These are phyloP conservation scores for Dalbergia cultrata DNA, from an alignment of 306 rosid species.

Conservation along the genomic window DNA sequence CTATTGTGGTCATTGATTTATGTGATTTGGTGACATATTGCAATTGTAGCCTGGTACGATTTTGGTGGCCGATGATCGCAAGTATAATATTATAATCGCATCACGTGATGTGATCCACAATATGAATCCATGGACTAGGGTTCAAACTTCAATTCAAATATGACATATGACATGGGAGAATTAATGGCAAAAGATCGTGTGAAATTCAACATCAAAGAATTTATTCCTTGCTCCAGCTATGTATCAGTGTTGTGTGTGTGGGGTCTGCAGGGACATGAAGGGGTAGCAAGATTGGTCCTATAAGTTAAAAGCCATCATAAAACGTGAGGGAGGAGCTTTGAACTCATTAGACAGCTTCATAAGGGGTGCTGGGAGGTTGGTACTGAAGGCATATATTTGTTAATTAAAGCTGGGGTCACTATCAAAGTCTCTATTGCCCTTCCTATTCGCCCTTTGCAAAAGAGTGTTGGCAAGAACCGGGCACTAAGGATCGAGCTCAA, in stretches of 20 bases:
- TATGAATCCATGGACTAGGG: too few species aligned
- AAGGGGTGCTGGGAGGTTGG: background rate
- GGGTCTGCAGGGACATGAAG: conserved; percentile 25
- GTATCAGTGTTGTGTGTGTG: background rate
- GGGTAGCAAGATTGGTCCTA: conserved; percentile 35
- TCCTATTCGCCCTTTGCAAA: background rate
- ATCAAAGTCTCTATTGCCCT: background rate
- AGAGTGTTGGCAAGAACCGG: background rate
- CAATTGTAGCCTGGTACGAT: too few species aligned
- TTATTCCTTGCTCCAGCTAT: too few species aligned
- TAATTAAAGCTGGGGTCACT: conserved; percentile 26
- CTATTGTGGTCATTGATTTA: too few species aligned
- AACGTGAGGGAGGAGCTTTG: conserved; percentile 7
- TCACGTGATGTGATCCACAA: too few species aligned
- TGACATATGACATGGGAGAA: too few species aligned
- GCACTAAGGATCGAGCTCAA: background rate
- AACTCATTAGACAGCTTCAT: conserved; percentile 6
- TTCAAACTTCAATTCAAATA: too few species aligned
- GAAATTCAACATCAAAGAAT: too few species aligned
- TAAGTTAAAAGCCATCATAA: background rate
- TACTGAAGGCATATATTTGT: background rate
- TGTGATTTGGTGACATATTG: too few species aligned
- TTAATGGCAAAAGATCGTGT: too few species aligned
- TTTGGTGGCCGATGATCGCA: too few species aligned
- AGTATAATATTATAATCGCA: too few species aligned